Percentiles rank a stretch among this genome's conserved stretches.
Evolutionary conservation across 139 green algal species (phyloP).

Genomic region (Deuterostichococcus epilithicus): DNA sequence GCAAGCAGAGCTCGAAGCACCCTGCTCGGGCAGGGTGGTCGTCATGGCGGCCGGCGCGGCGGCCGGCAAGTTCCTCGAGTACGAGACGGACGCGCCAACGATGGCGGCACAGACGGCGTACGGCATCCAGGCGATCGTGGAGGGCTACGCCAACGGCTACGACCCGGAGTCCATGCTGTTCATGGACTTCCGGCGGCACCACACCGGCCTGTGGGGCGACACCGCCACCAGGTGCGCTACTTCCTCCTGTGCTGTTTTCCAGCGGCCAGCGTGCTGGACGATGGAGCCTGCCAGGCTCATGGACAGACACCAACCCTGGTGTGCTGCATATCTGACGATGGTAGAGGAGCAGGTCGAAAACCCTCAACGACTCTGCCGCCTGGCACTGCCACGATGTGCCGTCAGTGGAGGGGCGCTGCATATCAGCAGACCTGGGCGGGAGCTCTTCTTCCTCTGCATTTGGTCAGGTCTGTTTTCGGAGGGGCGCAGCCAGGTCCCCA

Average conservation of each 20-base stretch:
- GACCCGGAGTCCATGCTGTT: constrained; percentile 66
- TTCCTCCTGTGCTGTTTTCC: constrained; percentile 16
- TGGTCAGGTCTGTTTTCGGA: too few relatives aligned
- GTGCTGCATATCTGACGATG: too few relatives aligned
- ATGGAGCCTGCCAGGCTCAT: constrained; percentile 10
- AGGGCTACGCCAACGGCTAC: constrained; percentile 66
- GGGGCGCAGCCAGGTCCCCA: too few relatives aligned
- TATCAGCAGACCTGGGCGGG: too few relatives aligned
- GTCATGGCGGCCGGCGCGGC: constrained; percentile 80
- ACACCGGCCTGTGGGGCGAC: constrained; percentile 65
- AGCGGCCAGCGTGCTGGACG: constrained; percentile 16
- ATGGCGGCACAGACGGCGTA: constrained; percentile 90
- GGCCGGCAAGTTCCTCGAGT: constrained; percentile 78
- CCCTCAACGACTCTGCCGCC: too few relatives aligned
- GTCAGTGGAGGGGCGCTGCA: too few relatives aligned
- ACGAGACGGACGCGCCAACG: constrained; percentile 65
- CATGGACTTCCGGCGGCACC: constrained; percentile 86
- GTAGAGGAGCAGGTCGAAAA: too few relatives aligned
- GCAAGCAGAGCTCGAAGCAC: neutral
- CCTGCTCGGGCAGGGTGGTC: constrained; percentile 50
- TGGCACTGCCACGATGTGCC: too few relatives aligned
- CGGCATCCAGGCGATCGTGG: constrained; percentile 76
- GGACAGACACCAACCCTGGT: too few relatives aligned
- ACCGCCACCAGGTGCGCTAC: constrained; percentile 35
- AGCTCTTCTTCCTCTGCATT: too few relatives aligned